These are phyloP conservation scores for Wickerhamiella australiensis DNA, from an alignment of 805 yeast species.

Conservation along the genomic window DNA sequence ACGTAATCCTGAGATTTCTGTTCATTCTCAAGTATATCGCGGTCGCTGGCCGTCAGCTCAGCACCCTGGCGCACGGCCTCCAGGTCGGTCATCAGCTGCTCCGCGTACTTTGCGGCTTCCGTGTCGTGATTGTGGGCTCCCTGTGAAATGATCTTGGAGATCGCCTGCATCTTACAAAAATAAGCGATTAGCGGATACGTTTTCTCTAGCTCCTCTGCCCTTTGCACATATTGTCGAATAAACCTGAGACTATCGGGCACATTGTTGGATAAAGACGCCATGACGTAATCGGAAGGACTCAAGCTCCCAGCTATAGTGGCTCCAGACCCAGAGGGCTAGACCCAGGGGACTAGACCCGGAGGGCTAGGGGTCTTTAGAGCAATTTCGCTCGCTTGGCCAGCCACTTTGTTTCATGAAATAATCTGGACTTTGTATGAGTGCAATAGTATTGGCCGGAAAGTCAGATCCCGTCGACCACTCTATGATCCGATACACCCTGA, in stretches of 20 bases:
- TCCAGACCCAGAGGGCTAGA: too few species aligned
- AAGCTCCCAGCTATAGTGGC: not conserved
- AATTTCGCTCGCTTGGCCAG: too few species aligned
- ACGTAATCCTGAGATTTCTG: slow-evolving; percentile 45
- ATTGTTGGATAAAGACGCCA: slow-evolving; percentile 1
- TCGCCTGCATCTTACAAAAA: slow-evolving; percentile 58
- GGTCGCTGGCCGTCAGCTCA: slow-evolving; percentile 28
- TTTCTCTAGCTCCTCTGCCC: slow-evolving; percentile 45
- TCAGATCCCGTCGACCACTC: not conserved
- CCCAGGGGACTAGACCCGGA: too few species aligned
- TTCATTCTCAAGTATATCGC: slow-evolving; percentile 46
- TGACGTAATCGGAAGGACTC: not conserved
- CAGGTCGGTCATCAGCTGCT: slow-evolving; percentile 53
- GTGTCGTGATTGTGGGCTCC: slow-evolving; percentile 46
- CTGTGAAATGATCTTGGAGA: slow-evolving; percentile 53
- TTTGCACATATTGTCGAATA: slow-evolving; percentile 24
- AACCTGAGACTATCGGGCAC: slow-evolving; percentile 23
- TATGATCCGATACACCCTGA: not conserved
- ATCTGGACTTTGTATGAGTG: too few species aligned
- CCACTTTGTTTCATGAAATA: too few species aligned
- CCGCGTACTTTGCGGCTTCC: slow-evolving; percentile 48
- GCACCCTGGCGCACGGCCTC: slow-evolving; percentile 41
- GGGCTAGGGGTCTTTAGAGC: too few species aligned
- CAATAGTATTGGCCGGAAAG: too few species aligned
- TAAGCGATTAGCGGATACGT: slow-evolving; percentile 61